Percentiles rank a stretch among this genome's conserved stretches.
Conservation (phyloP, 2,329 filamentous ascomycete genomes). For the Phaeomoniella chlamydospora region DNA sequence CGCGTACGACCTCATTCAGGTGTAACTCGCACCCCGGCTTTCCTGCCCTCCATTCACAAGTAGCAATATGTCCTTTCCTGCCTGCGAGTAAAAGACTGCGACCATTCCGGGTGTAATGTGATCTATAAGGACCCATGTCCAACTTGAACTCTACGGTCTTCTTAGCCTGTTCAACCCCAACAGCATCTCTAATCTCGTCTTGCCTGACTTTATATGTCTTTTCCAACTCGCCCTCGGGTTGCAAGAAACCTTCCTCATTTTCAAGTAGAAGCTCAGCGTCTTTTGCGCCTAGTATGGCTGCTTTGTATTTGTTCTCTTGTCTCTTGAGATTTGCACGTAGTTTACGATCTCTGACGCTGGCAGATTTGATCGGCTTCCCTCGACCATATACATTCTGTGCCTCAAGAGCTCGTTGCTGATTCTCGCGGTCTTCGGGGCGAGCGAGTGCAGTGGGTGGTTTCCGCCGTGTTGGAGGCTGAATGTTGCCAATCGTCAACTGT, state of each 20-base stretch:
- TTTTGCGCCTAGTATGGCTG: constrained; percentile 70
- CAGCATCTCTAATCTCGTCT: constrained; percentile 61
- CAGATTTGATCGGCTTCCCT: constrained; percentile 59
- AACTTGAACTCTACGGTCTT: constrained; percentile 86
- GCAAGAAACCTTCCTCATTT: constrained; percentile 70
- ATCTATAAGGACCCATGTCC: constrained; percentile 70
- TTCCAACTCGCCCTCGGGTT: constrained; percentile 78
- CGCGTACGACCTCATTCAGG: constrained; percentile 76
- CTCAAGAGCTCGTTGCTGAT: constrained; percentile 23
- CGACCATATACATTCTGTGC: constrained; percentile 73
- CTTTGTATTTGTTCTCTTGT: constrained; percentile 70
- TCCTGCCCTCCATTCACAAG: constrained; percentile 89
- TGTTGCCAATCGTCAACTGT: constrained; percentile 11
- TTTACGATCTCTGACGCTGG: constrained; percentile 76
- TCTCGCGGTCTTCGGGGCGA: constrained; percentile 19
- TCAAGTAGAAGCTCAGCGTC: constrained; percentile 92
- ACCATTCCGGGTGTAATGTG: constrained; percentile 83
- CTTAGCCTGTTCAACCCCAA: constrained; percentile 73
- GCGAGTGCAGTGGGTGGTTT: constrained; percentile 8
- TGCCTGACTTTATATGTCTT: constrained; percentile 86
- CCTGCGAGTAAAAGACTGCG: constrained; percentile 73
- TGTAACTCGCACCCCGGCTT: constrained; percentile 87
- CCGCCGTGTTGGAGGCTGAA: constrained; percentile 10
- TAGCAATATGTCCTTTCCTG: constrained; percentile 85
- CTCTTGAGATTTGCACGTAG: constrained; percentile 63